Conservation (phyloP, 2,329 filamentous ascomycete genomes). For the Calonectria pteridis region DNA sequence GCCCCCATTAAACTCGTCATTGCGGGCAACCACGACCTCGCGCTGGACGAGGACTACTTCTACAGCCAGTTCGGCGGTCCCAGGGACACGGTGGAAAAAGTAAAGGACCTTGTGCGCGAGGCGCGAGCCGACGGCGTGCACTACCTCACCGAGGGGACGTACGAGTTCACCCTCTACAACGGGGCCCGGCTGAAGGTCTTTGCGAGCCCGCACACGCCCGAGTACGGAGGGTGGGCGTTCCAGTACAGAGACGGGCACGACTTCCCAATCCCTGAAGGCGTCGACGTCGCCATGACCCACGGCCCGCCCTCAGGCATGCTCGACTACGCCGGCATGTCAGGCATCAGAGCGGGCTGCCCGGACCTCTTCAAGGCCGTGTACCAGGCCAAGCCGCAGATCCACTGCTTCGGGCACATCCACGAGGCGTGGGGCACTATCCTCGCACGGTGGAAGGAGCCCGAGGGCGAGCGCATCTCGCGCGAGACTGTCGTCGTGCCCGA, state of each 20-base stretch:
- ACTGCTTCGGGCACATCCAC: constrained; percentile 72
- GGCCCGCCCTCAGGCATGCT: constrained; percentile 66
- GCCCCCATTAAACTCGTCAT: constrained; percentile 67
- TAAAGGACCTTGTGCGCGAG: constrained; percentile 53
- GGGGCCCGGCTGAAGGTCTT: constrained; percentile 63
- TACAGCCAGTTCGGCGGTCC: constrained; percentile 15
- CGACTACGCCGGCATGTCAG: constrained; percentile 50
- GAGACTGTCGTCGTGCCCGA: constrained; percentile 57
- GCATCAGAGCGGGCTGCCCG: constrained; percentile 55
- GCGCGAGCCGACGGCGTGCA: constrained; percentile 55
- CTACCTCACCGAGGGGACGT: constrained; percentile 62
- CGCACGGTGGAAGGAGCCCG: constrained; percentile 60
- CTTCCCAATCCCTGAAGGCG: constrained; percentile 50
- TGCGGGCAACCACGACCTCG: constrained; percentile 67
- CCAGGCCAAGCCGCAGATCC: constrained; percentile 57
- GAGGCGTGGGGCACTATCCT: constrained; percentile 69
- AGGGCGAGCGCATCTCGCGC: background rate
- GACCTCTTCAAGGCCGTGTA: constrained; percentile 61
- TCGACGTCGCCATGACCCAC: constrained; percentile 67
- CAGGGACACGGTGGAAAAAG: constrained; percentile 47
- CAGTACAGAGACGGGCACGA: constrained; percentile 59
- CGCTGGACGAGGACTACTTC: constrained; percentile 49
- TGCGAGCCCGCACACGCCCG: constrained; percentile 66
- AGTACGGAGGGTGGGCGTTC: constrained; percentile 60
- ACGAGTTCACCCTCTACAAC: constrained; percentile 62